Evolutionary conservation across 306 rosid species (phyloP), one percentile per base, ranked within the genome.

Genomic region (Quercus suber): DNA sequence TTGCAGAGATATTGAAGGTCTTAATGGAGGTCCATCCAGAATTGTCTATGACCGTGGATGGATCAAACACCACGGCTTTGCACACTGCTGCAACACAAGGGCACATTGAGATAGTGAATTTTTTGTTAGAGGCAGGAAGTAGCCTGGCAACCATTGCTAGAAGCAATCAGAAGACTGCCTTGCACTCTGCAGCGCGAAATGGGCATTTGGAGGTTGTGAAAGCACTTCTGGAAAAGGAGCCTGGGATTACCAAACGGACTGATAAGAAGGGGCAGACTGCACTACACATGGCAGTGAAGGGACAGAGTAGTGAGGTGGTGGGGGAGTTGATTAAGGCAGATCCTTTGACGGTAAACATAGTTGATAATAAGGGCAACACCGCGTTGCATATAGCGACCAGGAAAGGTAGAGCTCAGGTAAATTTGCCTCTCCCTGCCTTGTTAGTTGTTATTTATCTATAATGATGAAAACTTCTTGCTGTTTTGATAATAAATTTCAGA

Each of bases 251-350:
- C 15, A 83, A 85, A 0, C 64, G 99, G 23, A 84, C 82, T 0
- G 99, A 96, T 82, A 93, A 93, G 86, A 96, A 96, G 84, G 96
- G 99, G 11, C 99, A 96, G 80, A 91, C 99, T 4, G 97, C 99
- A 14, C 97, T 96, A 72, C 98, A 93, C 86, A 96, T 93, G 99
- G 98, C 99, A 1, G 98, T 81, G 33, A 96, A 96, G 82, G 99
- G 99, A 25, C 98, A 90, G 85, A 88, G 79, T 25, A 82, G 89
- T 65, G 93, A 88, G 83, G 92, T 93, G 59, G 98, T 90, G 63
- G 91, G 87, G 73, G 90, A 73, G 87, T 80, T 96, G 87, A 88
- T 90, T 13, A 89, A 70, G 78, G 89, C 84, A 8, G 97, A 86
- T 78, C 92, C 97, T 4, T 78, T 75, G 1, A 82, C 89, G 53